Conservation (phyloP, 768 basidiomycete genomes). For the Phylloporus sp. region DNA sequence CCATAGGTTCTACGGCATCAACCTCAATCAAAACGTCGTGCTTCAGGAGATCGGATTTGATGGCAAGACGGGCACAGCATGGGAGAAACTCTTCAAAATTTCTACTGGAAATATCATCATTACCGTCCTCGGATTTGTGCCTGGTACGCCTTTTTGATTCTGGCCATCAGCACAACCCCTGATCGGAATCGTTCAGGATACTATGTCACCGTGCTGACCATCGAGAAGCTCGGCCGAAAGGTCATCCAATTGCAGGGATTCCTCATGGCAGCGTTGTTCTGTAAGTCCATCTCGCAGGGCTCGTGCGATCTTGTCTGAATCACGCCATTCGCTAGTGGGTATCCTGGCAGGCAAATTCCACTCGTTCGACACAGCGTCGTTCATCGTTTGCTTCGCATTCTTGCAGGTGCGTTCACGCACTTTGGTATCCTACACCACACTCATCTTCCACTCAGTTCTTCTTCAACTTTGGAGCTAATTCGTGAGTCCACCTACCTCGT, state of each 20-base stretch:
- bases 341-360: constrained; percentile 66
- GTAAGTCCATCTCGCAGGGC: constrained; percentile 31
- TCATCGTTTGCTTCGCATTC: constrained; percentile 69
- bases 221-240: constrained; percentile 71
- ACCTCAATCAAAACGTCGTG: constrained; percentile 73
- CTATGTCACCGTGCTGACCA: constrained; percentile 61
- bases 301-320: neutral
- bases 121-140: constrained; percentile 71
- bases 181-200: constrained; percentile 44
- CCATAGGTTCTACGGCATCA: constrained; percentile 68
- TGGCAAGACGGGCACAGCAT: constrained; percentile 50
- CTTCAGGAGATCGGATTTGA: constrained; percentile 67
- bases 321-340: constrained; percentile 39
- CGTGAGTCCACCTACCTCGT: constrained; percentile 33
- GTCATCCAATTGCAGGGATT: constrained; percentile 75
- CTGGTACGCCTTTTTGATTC: constrained; percentile 39
- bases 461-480: constrained; percentile 79
- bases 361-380: constrained; percentile 48
- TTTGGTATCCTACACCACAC: neutral
- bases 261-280: constrained; percentile 61
- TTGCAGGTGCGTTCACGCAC: constrained; percentile 42
- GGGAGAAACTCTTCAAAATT: constrained; percentile 63
- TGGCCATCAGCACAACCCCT: neutral
- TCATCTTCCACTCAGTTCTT: constrained; percentile 47
- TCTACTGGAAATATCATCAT: constrained; percentile 67